Base-by-base conservation (phyloP, 495 filamentous ascomycete species). In the Tuber calosporum region DNA sequence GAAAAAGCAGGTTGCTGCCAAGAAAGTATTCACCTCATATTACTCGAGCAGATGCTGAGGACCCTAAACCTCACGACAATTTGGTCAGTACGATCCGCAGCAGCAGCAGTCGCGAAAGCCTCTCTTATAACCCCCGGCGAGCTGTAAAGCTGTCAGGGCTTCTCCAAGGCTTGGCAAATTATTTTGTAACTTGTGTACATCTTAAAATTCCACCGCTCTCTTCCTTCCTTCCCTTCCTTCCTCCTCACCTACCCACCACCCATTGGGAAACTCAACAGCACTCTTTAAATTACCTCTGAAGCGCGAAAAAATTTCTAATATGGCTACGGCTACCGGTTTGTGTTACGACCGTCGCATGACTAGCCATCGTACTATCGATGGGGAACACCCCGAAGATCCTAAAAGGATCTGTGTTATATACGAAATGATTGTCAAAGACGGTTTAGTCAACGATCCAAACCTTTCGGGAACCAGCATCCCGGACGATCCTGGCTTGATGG, bases 281-380 rank as follows among this genome's bases (percentile, higher is more conserved):
- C 22, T 22, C n/a, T 30, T 3, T 9, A 62, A 58, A 30, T 11
- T 13, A 15, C 17, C 15, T 43, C 42, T 19, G 42, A 43, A 19
- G 42, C 42, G 42, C 15, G 42, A 11, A 11, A 15, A 43, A 4
- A 43, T 19, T 19, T 43, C 30, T 13, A 30, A 62, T 38, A 77
- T 93, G 67, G 83, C 92, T 6, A 91, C 92, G 67, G 83, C 92
- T 6, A 91, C 92, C 11, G 89, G 96, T 45, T 86, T 91, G 66
- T 95, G 93, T 76, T 99, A 97, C 82, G 95, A 99, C 84, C 87
- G 88, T 37, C 88, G 93, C 30, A 99, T 99, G 95, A 91, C 93
- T 70, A 89, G 91, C 74, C 95, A 99, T 80, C 90, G 90, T 45
- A 96, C 96, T 78, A 87, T 93, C 7, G 85, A 85, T 62, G 91